Percentiles rank a stretch among this genome's conserved stretches.
Evolutionary conservation across 2,329 filamentous ascomycete genomes (phyloP).

Genomic region (Nakataea oryzae): DNA sequence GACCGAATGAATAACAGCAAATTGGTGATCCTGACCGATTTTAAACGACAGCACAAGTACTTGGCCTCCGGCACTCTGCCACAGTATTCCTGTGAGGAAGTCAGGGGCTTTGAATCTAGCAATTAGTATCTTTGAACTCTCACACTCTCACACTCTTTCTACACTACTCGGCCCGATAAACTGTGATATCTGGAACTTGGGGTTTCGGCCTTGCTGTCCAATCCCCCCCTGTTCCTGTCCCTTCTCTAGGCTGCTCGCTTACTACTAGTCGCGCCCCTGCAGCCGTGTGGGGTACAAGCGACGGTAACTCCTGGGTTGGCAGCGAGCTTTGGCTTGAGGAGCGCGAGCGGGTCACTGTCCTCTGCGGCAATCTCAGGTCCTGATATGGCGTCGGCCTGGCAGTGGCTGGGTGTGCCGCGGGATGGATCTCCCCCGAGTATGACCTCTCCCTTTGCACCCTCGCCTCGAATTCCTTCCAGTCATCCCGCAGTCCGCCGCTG

Average conservation of each 20-base stretch:
- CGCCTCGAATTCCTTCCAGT: conserved; percentile 28
- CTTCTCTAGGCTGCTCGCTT: background rate
- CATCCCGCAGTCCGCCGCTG: conserved; percentile 14
- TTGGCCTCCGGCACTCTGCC: background rate
- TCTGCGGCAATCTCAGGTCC: conserved; percentile 9
- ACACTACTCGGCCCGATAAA: background rate
- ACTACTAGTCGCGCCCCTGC: background rate
- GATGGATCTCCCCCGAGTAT: conserved; percentile 12
- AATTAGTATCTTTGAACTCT: background rate
- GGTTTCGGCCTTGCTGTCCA: background rate
- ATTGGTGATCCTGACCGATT: background rate
- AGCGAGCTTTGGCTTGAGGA: background rate
- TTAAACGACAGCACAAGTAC: no score
- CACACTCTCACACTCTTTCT: no score
- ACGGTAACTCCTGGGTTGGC: background rate
- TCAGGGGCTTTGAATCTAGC: background rate
- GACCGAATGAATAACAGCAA: background rate
- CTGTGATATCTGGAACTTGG: background rate
- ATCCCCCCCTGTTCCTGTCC: background rate
- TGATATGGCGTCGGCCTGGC: conserved; percentile 2
- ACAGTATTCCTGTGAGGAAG: background rate
- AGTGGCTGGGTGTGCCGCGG: conserved; percentile 4
- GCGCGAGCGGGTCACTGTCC: background rate
- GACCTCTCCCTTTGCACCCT: conserved; percentile 14
- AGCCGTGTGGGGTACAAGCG: background rate